These are phyloP conservation scores for Eimeria necatrix DNA, from an alignment of 169 alveolate species.

Conservation along the genomic window DNA sequence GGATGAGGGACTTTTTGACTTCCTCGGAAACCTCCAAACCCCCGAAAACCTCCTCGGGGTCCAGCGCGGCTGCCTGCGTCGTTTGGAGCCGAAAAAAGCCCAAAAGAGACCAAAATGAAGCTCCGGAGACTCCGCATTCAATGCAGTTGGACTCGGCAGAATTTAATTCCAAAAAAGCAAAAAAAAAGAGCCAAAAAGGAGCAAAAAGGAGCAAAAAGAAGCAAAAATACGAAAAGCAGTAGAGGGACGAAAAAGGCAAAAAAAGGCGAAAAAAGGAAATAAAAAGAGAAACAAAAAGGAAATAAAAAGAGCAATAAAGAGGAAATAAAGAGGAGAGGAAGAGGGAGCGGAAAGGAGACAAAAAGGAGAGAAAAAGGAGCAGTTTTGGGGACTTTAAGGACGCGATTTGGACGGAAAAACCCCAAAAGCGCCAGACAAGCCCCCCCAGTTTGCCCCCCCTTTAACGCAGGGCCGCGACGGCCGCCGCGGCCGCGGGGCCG, in stretches of 20 bases:
- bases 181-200: neutral
- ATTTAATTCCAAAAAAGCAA: neutral
- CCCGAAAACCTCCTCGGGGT: constrained; percentile 94
- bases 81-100: neutral
- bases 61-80: constrained; percentile 92
- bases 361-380: too few species aligned
- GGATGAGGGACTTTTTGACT: constrained; percentile 88
- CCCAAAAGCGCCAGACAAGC: too few species aligned
- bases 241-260: neutral
- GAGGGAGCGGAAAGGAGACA: too few species aligned
- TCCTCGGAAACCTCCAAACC: constrained; percentile 92
- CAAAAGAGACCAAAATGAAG: neutral
- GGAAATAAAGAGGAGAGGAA: neutral
- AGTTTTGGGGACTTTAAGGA: too few species aligned
- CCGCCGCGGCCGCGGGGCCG: too few species aligned
- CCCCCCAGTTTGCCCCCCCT: too few species aligned
- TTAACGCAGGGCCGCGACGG: too few species aligned
- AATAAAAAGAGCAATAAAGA: neutral
- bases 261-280: neutral
- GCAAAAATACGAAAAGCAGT: neutral
- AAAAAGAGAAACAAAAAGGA: neutral
- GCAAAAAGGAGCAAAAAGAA: neutral
- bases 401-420: too few species aligned
- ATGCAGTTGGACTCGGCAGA: neutral
- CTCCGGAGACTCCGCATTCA: too few species aligned